Conservation (phyloP, 805 yeast species). For the Candida ovalis region DNA sequence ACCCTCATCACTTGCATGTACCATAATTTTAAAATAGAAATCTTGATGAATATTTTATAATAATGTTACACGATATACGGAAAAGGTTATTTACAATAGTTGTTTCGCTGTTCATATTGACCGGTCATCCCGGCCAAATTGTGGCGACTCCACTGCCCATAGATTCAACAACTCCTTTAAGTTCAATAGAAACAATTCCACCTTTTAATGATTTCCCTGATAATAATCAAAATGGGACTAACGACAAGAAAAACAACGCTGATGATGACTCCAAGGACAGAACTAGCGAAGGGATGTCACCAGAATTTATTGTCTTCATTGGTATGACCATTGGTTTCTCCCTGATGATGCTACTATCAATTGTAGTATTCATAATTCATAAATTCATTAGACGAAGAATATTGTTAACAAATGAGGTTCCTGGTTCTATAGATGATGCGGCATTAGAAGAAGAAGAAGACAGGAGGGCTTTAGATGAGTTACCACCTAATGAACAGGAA, state of each 20-base stretch:
- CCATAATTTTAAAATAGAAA: too few relatives aligned
- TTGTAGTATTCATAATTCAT: constrained; percentile 13
- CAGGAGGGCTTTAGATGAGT: constrained; percentile 50
- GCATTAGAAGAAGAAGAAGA: constrained; percentile 58
- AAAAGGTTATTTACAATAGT: not conserved
- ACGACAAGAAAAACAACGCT: not conserved
- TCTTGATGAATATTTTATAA: too few relatives aligned
- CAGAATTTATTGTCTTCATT: constrained; percentile 16
- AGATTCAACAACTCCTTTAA: not conserved
- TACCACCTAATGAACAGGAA: constrained; percentile 67
- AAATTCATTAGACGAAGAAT: constrained; percentile 16
- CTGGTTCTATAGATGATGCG: constrained; percentile 64
- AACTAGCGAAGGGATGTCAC: constrained; percentile 1
- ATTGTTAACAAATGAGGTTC: constrained; percentile 35
- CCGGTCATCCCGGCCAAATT: not conserved
- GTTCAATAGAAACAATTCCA: not conserved
- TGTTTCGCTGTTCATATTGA: not conserved
- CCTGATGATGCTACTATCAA: constrained; percentile 13
- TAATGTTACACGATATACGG: not conserved
- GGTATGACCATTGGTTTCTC: constrained; percentile 24
- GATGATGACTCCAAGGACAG: not conserved
- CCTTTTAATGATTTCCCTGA: not conserved
- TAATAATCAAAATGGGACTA: not conserved
- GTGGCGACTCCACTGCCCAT: not conserved
- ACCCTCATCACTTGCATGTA: too few relatives aligned